Conservation (phyloP, 2,329 filamentous ascomycete genomes). For the Botrytis squamosa region DNA sequence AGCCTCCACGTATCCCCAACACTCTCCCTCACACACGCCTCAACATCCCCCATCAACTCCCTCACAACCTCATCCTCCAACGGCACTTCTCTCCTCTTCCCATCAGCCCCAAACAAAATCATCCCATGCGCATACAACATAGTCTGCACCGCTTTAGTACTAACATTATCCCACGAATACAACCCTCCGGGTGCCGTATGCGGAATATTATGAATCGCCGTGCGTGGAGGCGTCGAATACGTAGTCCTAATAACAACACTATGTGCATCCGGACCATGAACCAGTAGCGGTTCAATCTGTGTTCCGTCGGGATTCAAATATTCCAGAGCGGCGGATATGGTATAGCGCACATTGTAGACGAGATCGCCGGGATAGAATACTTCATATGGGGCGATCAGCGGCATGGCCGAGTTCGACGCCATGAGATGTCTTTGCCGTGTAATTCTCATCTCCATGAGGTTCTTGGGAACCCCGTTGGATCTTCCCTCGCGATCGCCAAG, state of each 20-base stretch:
- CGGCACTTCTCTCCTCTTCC: not conserved
- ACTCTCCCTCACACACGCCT: not conserved
- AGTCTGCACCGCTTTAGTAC: not conserved
- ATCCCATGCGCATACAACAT: not conserved
- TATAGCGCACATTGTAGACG: not conserved
- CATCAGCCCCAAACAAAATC: not conserved
- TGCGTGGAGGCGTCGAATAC: not conserved
- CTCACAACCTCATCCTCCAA: not conserved
- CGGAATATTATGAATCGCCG: not conserved
- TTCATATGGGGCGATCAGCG: not conserved
- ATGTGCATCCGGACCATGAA: not conserved
- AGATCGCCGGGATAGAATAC: not conserved
- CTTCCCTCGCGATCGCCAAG: not conserved
- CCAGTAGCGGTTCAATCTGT: not conserved
- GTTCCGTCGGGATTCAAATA: not conserved
- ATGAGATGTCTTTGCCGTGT: not conserved
- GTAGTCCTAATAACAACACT: not conserved
- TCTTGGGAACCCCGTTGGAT: not conserved
- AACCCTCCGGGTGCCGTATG: not conserved
- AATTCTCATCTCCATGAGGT: not conserved
- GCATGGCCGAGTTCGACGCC: not conserved
- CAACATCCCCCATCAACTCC: not conserved
- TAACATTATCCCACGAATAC: not conserved
- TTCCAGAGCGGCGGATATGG: not conserved
- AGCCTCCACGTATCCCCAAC: not conserved